Base-by-base conservation (phyloP, 2,329 filamentous ascomycete species). In the Xylaria sp. region DNA sequence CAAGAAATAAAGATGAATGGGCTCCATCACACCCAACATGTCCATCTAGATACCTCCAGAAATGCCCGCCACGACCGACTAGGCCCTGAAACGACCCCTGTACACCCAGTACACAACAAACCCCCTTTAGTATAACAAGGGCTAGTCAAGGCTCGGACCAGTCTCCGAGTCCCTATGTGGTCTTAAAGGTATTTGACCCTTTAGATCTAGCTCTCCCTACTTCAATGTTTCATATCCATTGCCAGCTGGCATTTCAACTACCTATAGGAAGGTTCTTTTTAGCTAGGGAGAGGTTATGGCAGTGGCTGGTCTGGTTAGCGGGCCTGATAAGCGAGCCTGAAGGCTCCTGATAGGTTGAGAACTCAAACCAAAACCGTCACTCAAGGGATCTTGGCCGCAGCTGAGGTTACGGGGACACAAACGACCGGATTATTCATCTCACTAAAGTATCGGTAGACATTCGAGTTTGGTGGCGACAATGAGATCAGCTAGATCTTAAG, bases 391-490 rank as follows among this genome's bases (percentile, higher is more conserved):
- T 53, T 37, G 2, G 49, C 23, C 6, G 31, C 15, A 41, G 49
- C 49, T 31, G 37, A 37, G n/a, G 2, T 53, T 8, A 53, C 21
- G 3, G 35, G 15, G 9, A 37, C 23, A 29, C 49, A 41, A 37
- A 31, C 41, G 10, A 37, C 37, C 1, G 49, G 41, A 21, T 15
- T 53, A 10, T 53, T 37, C 4, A 25, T 35, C n/a, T 29, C 49
- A 10, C 17, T 44, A 9, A 44, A 44, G 27, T 54, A 40, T 38
- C 38, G 44, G 40, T 44, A 54, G 29, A 54, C 52, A n/a, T 53
- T 41, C 27, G 27, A 54, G 3, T 54, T 54, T 35, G 52, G 52
- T 9, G 40, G 40, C 3, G 52, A 54, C 17, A 44, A 44, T 35
- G 27, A 44, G n/a, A 40, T 35, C 17, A 54, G 44, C 6, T 54